Conservation (phyloP, 2,329 filamentous ascomycete species). For the Bipolaris gigantea region DNA sequence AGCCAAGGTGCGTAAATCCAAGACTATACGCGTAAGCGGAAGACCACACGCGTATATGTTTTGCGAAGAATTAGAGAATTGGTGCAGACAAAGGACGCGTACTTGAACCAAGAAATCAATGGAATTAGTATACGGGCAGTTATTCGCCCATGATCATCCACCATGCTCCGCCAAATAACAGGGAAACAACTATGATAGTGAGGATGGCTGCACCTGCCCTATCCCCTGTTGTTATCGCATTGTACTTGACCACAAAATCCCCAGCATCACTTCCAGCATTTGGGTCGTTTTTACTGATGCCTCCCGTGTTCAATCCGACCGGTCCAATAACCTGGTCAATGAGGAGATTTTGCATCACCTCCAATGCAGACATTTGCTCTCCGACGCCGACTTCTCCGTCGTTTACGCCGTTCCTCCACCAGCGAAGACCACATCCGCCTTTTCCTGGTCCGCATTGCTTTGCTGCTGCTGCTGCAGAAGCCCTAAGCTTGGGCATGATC, state of each 20-base stretch:
- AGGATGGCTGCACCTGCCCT: slow-evolving; percentile 67
- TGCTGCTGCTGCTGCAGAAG: slow-evolving; percentile 59
- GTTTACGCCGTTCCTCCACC: slow-evolving; percentile 46
- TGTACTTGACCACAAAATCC: slow-evolving; percentile 25
- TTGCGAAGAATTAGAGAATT: neutral
- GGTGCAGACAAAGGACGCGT: too few relatives aligned
- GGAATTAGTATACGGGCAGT: neutral
- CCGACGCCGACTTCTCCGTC: slow-evolving; percentile 57
- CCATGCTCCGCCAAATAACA: slow-evolving; percentile 57
- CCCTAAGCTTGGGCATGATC: slow-evolving; percentile 55
- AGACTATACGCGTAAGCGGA: neutral
- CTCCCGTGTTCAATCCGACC: slow-evolving; percentile 55
- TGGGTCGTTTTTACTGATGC: slow-evolving; percentile 53
- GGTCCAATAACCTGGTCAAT: slow-evolving; percentile 34
- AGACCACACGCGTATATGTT: neutral
- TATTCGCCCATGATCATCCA: slow-evolving; percentile 49
- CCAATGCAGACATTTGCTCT: slow-evolving; percentile 61
- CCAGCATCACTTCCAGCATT: slow-evolving; percentile 39
- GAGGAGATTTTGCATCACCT: slow-evolving; percentile 55
- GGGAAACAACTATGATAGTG: slow-evolving; percentile 60
- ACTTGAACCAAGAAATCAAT: neutral
- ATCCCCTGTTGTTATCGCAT: slow-evolving; percentile 60
- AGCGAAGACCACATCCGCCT: slow-evolving; percentile 50
- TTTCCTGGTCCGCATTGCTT: slow-evolving; percentile 56
- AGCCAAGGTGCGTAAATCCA: neutral